Evolutionary conservation across 176 grass and related monocot species (phyloP), one percentile per base, ranked within the genome.

Genomic region (Luzula sylvatica): DNA sequence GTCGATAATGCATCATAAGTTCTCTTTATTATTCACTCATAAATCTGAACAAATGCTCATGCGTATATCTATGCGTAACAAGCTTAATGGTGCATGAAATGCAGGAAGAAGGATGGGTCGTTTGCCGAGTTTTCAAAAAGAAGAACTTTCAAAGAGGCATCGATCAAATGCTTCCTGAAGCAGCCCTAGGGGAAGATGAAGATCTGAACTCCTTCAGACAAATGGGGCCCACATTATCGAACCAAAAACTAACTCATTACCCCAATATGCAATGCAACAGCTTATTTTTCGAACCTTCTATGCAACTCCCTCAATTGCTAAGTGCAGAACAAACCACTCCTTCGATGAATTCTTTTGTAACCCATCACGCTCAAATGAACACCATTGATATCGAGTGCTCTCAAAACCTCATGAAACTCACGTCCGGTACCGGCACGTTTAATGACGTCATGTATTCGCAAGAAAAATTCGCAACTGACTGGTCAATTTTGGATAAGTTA

Each of bases 81-180:
- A 12, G 1, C 21, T 47, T 61, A 3, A 26, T 74, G 13, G 42
- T 42, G 44, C 68, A 52, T 72, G 43, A 20, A 67, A 56, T 86
- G 61, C 72, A 98, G 92, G 92, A 87, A 70, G 92, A 98, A 68
- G 92, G 86, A 38, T 98, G 92, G 92, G 92, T 98, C 32, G 92
- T 98, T 23, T 98, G 92, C 75, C 88, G 86, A 58, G 81, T 87
- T 69, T 98, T 90, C 82, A 89, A 82, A 55, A 98, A 98, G 78
- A 98, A 90, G 68, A 90, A 46, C 72, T 72, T 79, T 44, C 82
- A 82, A 47, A 71, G 72, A 23, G 61, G 69, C 38, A 15, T 75
- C 47, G 66, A 75, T 42, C 29, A 32, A 3, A 64, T 64, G 38
- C 65, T 12, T 4, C 53, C 68, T 2, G 74, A 78, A 12, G 56